Conservation (phyloP, 2,329 filamentous ascomycete species). For the Colletotrichum sp. region DNA sequence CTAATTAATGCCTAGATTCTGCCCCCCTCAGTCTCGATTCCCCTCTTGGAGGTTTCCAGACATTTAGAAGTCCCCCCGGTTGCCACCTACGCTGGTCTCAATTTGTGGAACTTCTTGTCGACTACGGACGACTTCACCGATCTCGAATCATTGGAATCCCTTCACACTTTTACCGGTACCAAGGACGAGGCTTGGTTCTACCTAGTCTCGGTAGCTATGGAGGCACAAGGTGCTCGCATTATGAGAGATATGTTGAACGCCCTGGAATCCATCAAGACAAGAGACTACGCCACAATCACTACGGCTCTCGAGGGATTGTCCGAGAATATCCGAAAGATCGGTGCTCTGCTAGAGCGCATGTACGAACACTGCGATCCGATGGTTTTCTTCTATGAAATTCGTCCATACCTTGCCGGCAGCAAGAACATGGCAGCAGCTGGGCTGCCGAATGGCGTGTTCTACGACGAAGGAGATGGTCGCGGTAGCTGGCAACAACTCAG, state of each 20-base stretch:
- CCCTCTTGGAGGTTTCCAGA: constrained; percentile 73
- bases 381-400: constrained; percentile 87
- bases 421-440: constrained; percentile 91
- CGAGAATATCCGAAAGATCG: constrained; percentile 71
- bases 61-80: constrained; percentile 84
- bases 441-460: constrained; percentile 82
- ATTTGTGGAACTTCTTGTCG: constrained; percentile 88
- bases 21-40: constrained; percentile 78
- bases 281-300: constrained; percentile 66
- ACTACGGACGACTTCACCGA: constrained; percentile 58
- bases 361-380: constrained; percentile 87
- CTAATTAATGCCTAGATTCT: constrained; percentile 51
- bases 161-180: constrained; percentile 87
- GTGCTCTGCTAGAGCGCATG: constrained; percentile 77
- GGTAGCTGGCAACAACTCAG: constrained; percentile 77
- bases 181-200: constrained; percentile 96
- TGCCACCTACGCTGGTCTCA: constrained; percentile 86
- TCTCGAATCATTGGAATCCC: constrained; percentile 71
- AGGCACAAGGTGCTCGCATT: constrained; percentile 76
- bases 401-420: constrained; percentile 87
- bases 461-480: constrained; percentile 73
- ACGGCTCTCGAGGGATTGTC: constrained; percentile 69
- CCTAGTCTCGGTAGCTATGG: constrained; percentile 86
- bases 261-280: constrained; percentile 68
- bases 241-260: constrained; percentile 81